A percentile compares a stretch with the other conserved stretches of the same genome.
These are phyloP conservation scores for Clohesyomyces aquaticus DNA, from an alignment of 495 filamentous ascomycete species.

Conservation along the genomic window DNA sequence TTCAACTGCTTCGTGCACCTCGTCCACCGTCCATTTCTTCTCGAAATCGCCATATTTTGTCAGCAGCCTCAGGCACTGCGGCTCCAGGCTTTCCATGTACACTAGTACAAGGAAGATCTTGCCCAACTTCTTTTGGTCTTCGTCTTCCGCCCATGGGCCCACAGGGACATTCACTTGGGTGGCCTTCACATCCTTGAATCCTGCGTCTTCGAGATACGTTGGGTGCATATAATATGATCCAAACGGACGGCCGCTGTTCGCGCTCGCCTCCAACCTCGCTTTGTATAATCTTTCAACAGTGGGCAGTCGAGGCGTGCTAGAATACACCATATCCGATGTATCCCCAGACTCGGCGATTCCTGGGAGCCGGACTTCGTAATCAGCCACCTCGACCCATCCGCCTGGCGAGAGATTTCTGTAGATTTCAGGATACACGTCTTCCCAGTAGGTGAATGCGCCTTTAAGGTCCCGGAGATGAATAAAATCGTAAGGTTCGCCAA, in stretches of 20 bases:
- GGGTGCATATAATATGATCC: constrained; percentile 60
- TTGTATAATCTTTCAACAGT: constrained; percentile 23
- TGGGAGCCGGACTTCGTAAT: constrained; percentile 42
- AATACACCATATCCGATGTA: background rate
- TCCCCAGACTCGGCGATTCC: constrained; percentile 1
- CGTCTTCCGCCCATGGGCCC: constrained; percentile 55
- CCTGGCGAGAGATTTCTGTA: constrained; percentile 40
- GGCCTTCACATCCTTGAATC: constrained; percentile 64
- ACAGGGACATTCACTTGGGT: constrained; percentile 63
- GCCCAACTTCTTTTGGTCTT: constrained; percentile 57
- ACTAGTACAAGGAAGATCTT: constrained; percentile 71
- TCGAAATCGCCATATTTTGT: constrained; percentile 48
- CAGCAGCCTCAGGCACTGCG: constrained; percentile 61
- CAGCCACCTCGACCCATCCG: constrained; percentile 60
- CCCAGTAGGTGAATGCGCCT: constrained; percentile 42
- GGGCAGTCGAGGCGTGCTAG: constrained; percentile 1
- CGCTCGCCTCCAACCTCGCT: constrained; percentile 46
- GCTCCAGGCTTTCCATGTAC: constrained; percentile 67
- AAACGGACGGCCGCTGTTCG: constrained; percentile 53
- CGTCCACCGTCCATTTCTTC: constrained; percentile 26
- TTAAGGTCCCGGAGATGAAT: constrained; percentile 42
- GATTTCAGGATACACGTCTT: constrained; percentile 38
- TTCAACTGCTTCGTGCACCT: constrained; percentile 26
- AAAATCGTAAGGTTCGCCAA: constrained; percentile 41
- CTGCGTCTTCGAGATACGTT: constrained; percentile 55